Evolutionary conservation across 345 rosid genomes (phyloP), one percentile per base, ranked within the genome.

Genomic region (Erodium maritimum): DNA sequence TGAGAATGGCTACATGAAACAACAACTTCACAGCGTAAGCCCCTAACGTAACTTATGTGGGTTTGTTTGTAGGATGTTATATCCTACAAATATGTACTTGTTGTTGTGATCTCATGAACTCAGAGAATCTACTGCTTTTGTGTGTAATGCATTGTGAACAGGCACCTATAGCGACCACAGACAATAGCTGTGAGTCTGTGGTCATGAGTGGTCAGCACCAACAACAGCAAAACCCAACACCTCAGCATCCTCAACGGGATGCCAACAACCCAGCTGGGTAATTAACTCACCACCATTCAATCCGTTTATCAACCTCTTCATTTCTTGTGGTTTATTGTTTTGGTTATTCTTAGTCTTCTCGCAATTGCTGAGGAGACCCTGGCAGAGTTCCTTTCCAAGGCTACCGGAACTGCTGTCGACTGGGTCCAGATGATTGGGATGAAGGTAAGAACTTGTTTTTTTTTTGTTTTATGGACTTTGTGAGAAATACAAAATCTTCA

Each of bases 361-460:
- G 78, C 96, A 5, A 82, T 91, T 24, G 96, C 98, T 70, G 93
- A 85, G 86, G 95, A 88, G 86, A 78, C 95, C 86, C 81, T 91
- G 73, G 80, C 91, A 68, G 87, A 85, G 88, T 85, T 85, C 87
- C 85, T 85, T 22, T 75, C 88, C n/a, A 91, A 91, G 86, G 98
- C 98, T 80, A 91, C 96, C 48, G 98, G 98, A 80, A 91, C 96
- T 80, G 96, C 98, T 86, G 89, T 91, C 71, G 83, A 91, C 82
- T 91, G 98, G 98, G 98, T 88, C 23, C 98, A 91, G 88, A 88
- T 91, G 96, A 86, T 88, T 84, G 98, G 98, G 95, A 91, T 91
- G 98, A 91, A 91, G 98, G 98, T 91, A 60, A 37, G 50, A 57
- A 42, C 17, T 9, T 42, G n/a, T n/a, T n/a, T n/a, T n/a, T n/a